Percentiles rank a stretch among this genome's conserved stretches.
phyloP scores from a whole-genome alignment of 306 rosid species.

The Cicer chorassanicum region DNA sequence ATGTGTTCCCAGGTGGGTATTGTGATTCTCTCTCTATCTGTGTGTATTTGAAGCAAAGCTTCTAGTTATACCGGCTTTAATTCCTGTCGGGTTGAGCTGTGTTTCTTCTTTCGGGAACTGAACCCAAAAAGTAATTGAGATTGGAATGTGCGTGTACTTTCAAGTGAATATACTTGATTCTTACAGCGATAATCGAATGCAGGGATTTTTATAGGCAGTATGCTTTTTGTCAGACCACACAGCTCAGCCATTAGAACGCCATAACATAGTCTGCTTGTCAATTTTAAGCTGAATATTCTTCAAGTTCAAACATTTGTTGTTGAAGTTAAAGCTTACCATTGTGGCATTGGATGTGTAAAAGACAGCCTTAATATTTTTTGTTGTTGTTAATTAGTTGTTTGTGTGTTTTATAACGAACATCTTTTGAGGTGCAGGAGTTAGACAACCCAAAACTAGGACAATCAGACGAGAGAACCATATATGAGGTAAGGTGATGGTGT shows the following conservation, averaged over 20 bases:
- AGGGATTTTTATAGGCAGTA: neutral
- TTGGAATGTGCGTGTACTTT: neutral
- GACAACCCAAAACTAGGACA: slow-evolving; percentile 72
- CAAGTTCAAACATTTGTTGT: neutral
- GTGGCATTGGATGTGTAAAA: neutral
- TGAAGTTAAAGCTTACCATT: slow-evolving; percentile 5
- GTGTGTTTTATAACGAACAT: slow-evolving; percentile 39
- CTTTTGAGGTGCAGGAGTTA: slow-evolving; percentile 61
- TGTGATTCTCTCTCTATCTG: neutral
- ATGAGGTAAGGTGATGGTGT: slow-evolving; percentile 74
- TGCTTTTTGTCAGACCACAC: neutral
- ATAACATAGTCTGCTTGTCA: neutral
- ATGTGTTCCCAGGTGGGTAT: slow-evolving; percentile 12
- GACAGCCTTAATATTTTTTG: neutral
- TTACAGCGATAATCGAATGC: neutral
- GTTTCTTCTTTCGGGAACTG: neutral
- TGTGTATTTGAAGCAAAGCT: slow-evolving; percentile 8
- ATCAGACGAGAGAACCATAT: slow-evolving; percentile 89
- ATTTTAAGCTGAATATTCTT: neutral
- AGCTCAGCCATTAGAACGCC: neutral
- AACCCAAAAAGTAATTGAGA: neutral
- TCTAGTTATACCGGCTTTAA: slow-evolving; percentile 5
- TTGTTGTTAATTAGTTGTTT: slow-evolving; percentile 8
- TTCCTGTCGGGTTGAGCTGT: slow-evolving; percentile 1
- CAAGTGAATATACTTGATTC: neutral